A percentile compares a stretch with the other conserved stretches of the same genome.
Evolutionary conservation across 495 filamentous ascomycete species (phyloP).

Genomic region (Penicillium bialowiezense): DNA sequence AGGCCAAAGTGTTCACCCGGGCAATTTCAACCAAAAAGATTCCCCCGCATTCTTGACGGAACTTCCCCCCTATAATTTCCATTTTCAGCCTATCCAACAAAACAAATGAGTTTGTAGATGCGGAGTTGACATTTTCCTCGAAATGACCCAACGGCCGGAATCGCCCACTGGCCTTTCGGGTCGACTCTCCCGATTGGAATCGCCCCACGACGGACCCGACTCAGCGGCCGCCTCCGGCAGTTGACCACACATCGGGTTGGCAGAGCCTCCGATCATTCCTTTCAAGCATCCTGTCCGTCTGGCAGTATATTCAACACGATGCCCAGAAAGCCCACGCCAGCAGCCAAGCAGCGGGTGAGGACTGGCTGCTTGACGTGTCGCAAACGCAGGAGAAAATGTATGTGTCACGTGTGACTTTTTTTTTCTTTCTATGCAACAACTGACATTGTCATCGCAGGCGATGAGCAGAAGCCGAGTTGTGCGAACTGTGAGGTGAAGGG

Average conservation of each 20-base stretch:
- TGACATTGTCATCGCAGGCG: conserved; percentile 10
- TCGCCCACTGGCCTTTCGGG: conserved; percentile 1
- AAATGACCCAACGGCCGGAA: not conserved
- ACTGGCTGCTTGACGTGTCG: conserved; percentile 28
- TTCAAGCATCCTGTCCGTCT: conserved; percentile 10
- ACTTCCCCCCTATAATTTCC: no score
- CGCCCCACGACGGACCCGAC: conserved; percentile 7
- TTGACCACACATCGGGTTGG: conserved; percentile 9
- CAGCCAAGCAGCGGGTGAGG: conserved; percentile 24
- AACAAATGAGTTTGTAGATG: no score
- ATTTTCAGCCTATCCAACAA: no score
- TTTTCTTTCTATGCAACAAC: not conserved
- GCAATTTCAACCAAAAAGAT: no score
- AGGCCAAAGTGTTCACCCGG: no score
- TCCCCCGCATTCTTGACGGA: no score
- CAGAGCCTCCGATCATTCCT: conserved; percentile 19
- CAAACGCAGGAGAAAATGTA: conserved; percentile 27
- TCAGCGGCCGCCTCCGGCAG: conserved; percentile 11
- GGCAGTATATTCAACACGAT: conserved; percentile 15
- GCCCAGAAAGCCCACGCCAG: conserved; percentile 27
- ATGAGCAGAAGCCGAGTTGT: conserved; percentile 29
- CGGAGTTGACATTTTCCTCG: no score
- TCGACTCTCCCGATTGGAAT: conserved; percentile 8
- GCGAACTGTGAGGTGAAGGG: conserved; percentile 30
- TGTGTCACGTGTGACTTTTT: conserved; percentile 3